Evolutionary conservation across 2,329 filamentous ascomycete genomes (phyloP).

Genomic region (Fusarium cicatricum): DNA sequence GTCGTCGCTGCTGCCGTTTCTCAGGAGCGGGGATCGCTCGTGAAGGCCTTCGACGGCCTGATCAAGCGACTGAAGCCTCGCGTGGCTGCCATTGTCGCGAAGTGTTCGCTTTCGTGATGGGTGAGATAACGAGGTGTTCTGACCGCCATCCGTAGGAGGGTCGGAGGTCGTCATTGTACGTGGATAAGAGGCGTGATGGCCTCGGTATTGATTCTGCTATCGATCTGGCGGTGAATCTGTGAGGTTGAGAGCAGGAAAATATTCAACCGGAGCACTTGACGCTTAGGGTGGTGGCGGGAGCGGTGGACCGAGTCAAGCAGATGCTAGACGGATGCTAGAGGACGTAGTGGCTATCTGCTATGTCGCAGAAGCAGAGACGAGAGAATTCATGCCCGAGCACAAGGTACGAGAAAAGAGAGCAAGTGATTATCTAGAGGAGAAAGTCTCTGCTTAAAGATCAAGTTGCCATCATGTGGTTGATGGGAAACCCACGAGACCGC

Average conservation of each 20-base stretch:
- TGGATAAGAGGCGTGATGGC: slow-evolving; percentile 5
- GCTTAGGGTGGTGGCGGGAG: slow-evolving; percentile 21
- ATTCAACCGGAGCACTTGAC: slow-evolving; percentile 11
- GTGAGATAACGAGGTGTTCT: slow-evolving; percentile 8
- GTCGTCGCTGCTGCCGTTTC: slow-evolving; percentile 14
- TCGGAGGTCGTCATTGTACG: slow-evolving; percentile 26
- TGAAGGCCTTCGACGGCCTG: slow-evolving; percentile 25
- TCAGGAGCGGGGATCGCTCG: slow-evolving; percentile 46
- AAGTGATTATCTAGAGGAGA: not conserved
- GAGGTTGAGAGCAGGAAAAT: slow-evolving; percentile 12
- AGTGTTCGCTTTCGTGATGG: slow-evolving; percentile 22
- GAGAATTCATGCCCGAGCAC: not conserved
- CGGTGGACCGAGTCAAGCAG: slow-evolving; percentile 2
- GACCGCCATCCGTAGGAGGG: slow-evolving; percentile 5
- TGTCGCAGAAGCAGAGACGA: slow-evolving; percentile 12
- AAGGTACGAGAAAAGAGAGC: not conserved
- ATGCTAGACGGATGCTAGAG: slow-evolving; percentile 2
- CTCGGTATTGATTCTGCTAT: slow-evolving; percentile 9
- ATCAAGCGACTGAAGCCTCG: slow-evolving; percentile 29
- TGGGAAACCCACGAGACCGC: slow-evolving; percentile 36
- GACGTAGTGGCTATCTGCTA: slow-evolving; percentile 14
- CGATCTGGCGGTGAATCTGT: slow-evolving; percentile 7
- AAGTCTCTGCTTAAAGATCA: slow-evolving; percentile 1
- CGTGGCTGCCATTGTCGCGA: slow-evolving; percentile 5
- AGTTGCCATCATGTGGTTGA: slow-evolving; percentile 37